phyloP scores from a whole-genome alignment of 31 red algal genomes.

The Odonthalia washingtoniensis region DNA sequence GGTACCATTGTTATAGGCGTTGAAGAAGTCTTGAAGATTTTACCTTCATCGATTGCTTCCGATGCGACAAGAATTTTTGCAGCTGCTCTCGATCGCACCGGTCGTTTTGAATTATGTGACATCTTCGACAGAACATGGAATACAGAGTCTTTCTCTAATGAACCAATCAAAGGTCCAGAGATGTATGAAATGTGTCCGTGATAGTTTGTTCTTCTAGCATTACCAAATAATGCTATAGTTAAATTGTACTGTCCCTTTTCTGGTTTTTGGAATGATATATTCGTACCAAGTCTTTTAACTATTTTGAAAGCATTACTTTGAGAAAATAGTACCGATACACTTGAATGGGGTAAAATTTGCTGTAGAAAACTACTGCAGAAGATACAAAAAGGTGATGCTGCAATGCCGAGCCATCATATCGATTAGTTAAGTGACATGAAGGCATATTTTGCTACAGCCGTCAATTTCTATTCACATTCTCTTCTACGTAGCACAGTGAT shows the following conservation, averaged over 20 bases:
- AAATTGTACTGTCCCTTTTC: neutral
- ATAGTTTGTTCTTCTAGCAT: neutral
- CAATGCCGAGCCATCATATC: neutral
- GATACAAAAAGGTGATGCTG: neutral
- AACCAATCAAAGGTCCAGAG: conserved; percentile 1
- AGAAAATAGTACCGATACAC: neutral
- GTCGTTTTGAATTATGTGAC: neutral
- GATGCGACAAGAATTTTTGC: neutral
- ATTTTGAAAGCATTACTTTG: neutral
- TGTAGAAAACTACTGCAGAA: neutral
- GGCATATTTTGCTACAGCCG: neutral
- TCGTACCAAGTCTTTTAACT: neutral
- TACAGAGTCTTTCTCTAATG: neutral
- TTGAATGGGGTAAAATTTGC: neutral
- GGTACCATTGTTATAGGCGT: neutral
- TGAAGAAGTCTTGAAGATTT: too few species aligned
- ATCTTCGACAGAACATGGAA: neutral
- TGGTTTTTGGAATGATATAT: neutral
- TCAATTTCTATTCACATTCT: too few species aligned
- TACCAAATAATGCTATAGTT: neutral
- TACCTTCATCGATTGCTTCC: neutral
- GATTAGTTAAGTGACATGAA: conserved; percentile 4
- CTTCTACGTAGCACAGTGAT: neutral
- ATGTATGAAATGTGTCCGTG: too few species aligned
- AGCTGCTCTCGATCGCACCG: too few species aligned